These are phyloP conservation scores for Hanseniaspora thailandica DNA, from an alignment of 805 yeast genomes.

Conservation along the genomic window DNA sequence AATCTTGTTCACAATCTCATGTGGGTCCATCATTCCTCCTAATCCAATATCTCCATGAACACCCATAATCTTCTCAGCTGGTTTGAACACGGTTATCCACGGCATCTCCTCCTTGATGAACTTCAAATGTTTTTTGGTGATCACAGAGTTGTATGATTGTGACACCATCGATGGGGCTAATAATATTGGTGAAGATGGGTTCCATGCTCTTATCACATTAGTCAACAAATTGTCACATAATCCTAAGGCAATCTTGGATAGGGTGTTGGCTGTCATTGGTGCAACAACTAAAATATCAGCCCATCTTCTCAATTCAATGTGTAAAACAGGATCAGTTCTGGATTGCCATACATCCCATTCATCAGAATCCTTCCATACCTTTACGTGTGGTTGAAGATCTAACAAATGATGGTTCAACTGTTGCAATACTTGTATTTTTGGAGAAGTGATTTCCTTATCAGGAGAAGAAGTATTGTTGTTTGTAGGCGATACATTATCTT, in stretches of 20 bases:
- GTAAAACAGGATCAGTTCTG: slow-evolving; percentile 82
- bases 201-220: slow-evolving; percentile 89
- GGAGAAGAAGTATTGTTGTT: slow-evolving; percentile 17
- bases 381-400: slow-evolving; percentile 55
- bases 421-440: slow-evolving; percentile 22
- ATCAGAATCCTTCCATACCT: slow-evolving; percentile 85
- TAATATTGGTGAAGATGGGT: slow-evolving; percentile 75
- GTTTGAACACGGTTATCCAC: slow-evolving; percentile 86
- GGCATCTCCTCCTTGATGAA: slow-evolving; percentile 81
- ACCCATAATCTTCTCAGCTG: slow-evolving; percentile 86
- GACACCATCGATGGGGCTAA: slow-evolving; percentile 95
- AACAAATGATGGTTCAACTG: slow-evolving; percentile 28
- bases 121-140: slow-evolving; percentile 72
- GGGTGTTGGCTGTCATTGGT: slow-evolving; percentile 88
- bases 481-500: not conserved
- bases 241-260: slow-evolving; percentile 81
- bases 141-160: slow-evolving; percentile 77
- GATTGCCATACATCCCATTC: slow-evolving; percentile 86
- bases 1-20: slow-evolving; percentile 78
- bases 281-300: slow-evolving; percentile 87
- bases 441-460: slow-evolving; percentile 15
- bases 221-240: slow-evolving; percentile 86
- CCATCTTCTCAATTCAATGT: slow-evolving; percentile 91
- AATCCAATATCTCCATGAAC: slow-evolving; percentile 96
- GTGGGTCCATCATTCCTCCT: slow-evolving; percentile 99